These are phyloP conservation scores for Volvox reticuliferus DNA, from an alignment of 139 green algal species.

Conservation along the genomic window DNA sequence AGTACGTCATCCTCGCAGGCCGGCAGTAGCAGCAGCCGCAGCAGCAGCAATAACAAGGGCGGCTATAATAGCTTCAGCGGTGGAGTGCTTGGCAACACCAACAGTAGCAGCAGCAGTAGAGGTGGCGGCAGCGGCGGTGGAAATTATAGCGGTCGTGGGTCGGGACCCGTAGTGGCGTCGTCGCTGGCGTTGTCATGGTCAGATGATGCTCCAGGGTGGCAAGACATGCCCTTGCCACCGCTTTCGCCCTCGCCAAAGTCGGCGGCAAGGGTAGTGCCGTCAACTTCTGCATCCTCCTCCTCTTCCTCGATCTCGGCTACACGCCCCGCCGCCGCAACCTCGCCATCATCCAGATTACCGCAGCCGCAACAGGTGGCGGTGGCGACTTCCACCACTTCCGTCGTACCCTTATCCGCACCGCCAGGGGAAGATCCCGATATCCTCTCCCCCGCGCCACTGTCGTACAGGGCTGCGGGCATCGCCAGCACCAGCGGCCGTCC, in stretches of 20 bases:
- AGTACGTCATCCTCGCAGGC: not conserved
- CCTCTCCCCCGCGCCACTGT: not conserved
- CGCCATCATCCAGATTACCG: no score
- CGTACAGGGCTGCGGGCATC: constrained; percentile 1
- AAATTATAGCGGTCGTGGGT: not conserved
- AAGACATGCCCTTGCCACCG: constrained; percentile 40
- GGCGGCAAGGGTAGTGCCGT: not conserved
- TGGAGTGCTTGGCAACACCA: not conserved
- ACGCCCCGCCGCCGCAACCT: not conserved
- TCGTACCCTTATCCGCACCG: not conserved
- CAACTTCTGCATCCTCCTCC: not conserved
- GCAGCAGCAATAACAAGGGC: not conserved
- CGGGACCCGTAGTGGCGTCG: constrained; percentile 8
- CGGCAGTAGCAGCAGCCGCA: not conserved
- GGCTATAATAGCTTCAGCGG: not conserved
- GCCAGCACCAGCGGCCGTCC: constrained; percentile 27
- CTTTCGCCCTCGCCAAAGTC: not conserved
- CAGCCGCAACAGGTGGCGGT: not conserved
- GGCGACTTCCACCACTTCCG: not conserved
- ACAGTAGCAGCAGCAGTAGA: constrained; percentile 35
- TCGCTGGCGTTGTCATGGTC: constrained; percentile 38
- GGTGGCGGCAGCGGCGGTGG: constrained; percentile 23
- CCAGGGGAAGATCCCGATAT: not conserved
- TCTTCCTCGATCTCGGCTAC: not conserved
- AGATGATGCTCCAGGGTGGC: constrained; percentile 8